Conservation (phyloP, 257 asterid species). For the Fraxinus americana region DNA sequence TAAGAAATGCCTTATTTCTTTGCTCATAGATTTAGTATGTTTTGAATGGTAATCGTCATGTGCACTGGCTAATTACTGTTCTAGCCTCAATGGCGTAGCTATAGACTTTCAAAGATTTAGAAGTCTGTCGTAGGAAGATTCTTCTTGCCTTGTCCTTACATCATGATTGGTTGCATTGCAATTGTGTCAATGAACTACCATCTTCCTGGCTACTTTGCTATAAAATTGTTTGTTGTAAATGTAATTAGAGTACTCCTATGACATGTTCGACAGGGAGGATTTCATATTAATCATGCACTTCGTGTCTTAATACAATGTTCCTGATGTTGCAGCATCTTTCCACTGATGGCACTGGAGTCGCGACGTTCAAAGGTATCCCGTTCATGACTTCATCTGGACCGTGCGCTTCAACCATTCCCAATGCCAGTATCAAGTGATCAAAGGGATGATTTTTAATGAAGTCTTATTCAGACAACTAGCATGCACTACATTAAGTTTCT, state of each 20-base stretch:
- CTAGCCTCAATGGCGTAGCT: background rate
- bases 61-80: background rate
- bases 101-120: background rate
- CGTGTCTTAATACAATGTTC: too few species aligned
- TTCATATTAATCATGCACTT: background rate
- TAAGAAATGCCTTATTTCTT: background rate
- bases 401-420: conserved; percentile 72
- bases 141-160: background rate
- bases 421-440: conserved; percentile 61
- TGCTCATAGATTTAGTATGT: background rate
- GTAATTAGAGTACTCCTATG: too few species aligned
- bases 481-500: background rate
- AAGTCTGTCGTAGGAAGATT: background rate
- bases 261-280: background rate
- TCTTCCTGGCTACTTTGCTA: background rate
- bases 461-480: background rate
- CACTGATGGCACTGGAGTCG: conserved; percentile 78
- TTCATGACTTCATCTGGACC: conserved; percentile 94
- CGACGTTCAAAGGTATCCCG: conserved; percentile 82
- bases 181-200: background rate
- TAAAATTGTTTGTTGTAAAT: background rate
- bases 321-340: conserved; percentile 67
- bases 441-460: background rate
- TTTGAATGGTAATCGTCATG: background rate
- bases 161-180: background rate